Evolutionary conservation across 2,329 filamentous ascomycete genomes (phyloP), one percentile per base, ranked within the genome.

Genomic region (Cladosporium sp.): DNA sequence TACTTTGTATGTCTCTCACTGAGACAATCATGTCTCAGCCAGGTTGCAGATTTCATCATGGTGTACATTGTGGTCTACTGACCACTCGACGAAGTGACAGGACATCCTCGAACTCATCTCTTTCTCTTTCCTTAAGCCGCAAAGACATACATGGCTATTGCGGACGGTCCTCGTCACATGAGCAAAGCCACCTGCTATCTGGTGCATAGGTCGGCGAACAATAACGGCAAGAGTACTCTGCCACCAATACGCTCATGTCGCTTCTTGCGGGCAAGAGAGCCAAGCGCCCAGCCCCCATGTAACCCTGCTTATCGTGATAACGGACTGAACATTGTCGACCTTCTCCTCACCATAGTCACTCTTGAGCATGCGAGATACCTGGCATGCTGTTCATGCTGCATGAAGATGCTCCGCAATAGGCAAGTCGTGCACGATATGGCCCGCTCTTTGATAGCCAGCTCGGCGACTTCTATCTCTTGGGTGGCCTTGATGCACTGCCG

Each of bases 221-320:
- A 11, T 0, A 26, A 28, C 21, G 26, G 23, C 35, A 33, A 44
- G 21, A 31, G 0, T 16, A 14, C 46, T 23, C 21, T n/a, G 50
- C 61, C 61, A 56, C 61, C 61, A 63, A 63, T 63, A 21, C 23
- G 49, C 49, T 63, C 35, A 26, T 35, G 44, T 44, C 29, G 31
- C 31, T 37, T 62, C n/a, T 26, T 26, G 29, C 46, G 61, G 61
- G 50, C 61, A 63, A 63, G 50, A 10, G 18, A 63, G 61, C 61
- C 61, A 63, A 63, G 61, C n/a, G 50, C 50, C 50, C 49, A 55
- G 50, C 50, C 31, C 5, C 37, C n/a, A n/a, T 37, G 21, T 29
- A 63, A 52, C 61, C 46, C 50, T 63, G 61, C 61, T 56, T 63
- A 63, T 63, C 61, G 40, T 53, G 60, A 62, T 62, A 62, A 62